A percentile compares a stretch with the other conserved stretches of the same genome.
Evolutionary conservation across 441 rosid species (phyloP).

Genomic region (Rhodomyrtus psidioides): DNA sequence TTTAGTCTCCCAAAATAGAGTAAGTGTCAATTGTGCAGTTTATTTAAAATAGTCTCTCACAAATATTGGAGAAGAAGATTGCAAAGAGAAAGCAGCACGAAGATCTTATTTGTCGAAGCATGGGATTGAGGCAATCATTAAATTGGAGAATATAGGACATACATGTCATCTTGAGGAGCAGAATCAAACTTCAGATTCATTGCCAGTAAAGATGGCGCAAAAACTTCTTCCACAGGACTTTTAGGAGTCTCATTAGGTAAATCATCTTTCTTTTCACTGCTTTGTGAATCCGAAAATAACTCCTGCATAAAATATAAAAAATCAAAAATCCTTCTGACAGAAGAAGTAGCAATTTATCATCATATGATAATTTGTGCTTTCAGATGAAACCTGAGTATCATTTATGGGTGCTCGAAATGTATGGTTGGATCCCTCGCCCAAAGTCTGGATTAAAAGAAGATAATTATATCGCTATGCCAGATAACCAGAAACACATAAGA

Average conservation of each 20-base stretch:
- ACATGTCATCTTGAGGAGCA: conserved; percentile 47
- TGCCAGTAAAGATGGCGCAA: conserved; percentile 59
- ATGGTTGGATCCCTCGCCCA: conserved; percentile 20
- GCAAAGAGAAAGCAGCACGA: neutral
- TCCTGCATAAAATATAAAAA: conserved; percentile 33
- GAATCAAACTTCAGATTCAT: conserved; percentile 67
- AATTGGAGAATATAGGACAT: conserved; percentile 7
- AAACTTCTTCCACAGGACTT: conserved; percentile 51
- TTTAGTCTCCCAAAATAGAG: neutral
- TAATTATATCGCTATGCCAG: neutral
- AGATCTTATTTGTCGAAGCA: neutral
- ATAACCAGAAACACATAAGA: neutral
- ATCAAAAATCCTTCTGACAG: neutral
- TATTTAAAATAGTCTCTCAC: neutral
- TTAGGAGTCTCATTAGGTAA: conserved; percentile 34
- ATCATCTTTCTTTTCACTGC: conserved; percentile 35
- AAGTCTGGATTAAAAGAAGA: conserved; percentile 24
- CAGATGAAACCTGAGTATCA: conserved; percentile 46
- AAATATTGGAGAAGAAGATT: neutral
- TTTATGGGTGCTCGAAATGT: conserved; percentile 38
- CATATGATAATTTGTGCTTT: neutral
- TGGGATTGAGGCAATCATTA: neutral
- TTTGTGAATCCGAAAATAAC: conserved; percentile 41
- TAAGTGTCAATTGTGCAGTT: neutral
- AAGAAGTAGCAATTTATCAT: conserved; percentile 1